Conservation (phyloP, 2,329 filamentous ascomycete species). For the Colletotrichum magnum region DNA sequence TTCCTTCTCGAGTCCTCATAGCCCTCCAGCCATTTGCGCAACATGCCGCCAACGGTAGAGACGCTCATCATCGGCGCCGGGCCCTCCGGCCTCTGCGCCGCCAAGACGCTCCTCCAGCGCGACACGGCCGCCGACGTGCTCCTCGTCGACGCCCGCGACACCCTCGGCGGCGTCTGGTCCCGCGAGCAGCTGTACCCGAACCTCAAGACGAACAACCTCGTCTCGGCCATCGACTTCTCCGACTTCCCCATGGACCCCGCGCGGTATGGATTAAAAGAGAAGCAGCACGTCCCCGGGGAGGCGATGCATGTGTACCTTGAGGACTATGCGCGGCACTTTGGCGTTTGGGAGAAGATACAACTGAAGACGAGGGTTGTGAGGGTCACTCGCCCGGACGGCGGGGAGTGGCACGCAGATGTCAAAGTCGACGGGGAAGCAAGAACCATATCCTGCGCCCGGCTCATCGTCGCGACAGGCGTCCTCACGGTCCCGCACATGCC, state of each 20-base stretch:
- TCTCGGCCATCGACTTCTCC: constrained; percentile 55
- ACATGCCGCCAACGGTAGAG: constrained; percentile 33
- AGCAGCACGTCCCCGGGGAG: constrained; percentile 69
- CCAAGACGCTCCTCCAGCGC: constrained; percentile 62
- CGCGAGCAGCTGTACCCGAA: constrained; percentile 57
- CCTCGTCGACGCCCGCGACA: constrained; percentile 57
- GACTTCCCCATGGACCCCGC: constrained; percentile 50
- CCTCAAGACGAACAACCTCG: constrained; percentile 59
- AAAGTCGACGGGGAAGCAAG: too few relatives aligned
- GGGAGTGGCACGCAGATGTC: too few relatives aligned
- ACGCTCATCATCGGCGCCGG: constrained; percentile 48
- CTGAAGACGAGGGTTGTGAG: constrained; percentile 65
- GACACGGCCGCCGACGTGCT: constrained; percentile 56
- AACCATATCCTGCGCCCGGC: constrained; percentile 56
- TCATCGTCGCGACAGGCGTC: constrained; percentile 74
- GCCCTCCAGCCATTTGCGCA: too few relatives aligned
- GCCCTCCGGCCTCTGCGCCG: constrained; percentile 57
- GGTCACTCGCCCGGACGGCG: constrained; percentile 55
- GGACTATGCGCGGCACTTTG: constrained; percentile 67
- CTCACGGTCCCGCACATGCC: constrained; percentile 71
- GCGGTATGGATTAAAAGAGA: constrained; percentile 46
- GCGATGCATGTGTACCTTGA: constrained; percentile 70
- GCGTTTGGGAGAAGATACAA: constrained; percentile 61
- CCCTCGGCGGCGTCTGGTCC: constrained; percentile 59
- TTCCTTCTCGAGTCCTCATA: background rate